Conservation (phyloP, 2,329 filamentous ascomycete genomes). For the Onygena corvina region DNA sequence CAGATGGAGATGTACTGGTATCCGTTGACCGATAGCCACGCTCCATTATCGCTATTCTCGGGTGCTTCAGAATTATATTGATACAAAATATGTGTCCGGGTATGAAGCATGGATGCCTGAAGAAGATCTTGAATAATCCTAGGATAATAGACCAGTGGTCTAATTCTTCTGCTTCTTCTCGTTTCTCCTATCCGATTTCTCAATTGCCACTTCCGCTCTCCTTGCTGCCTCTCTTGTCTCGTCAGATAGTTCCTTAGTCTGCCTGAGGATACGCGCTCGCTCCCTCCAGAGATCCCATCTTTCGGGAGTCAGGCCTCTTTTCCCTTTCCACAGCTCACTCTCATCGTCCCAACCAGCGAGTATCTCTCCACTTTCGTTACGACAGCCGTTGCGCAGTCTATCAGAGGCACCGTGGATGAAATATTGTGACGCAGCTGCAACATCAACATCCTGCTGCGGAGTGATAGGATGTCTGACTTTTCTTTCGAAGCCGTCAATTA, state of each 20-base stretch:
- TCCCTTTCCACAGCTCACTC: slow-evolving; percentile 4
- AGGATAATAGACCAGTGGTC: not conserved
- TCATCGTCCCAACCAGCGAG: not conserved
- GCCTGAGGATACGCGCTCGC: not conserved
- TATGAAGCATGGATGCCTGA: too few relatives aligned
- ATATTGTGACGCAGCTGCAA: not conserved
- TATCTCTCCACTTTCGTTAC: not conserved
- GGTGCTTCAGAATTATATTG: too few relatives aligned
- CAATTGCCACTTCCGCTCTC: not conserved
- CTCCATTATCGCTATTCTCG: too few relatives aligned
- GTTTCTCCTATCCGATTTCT: not conserved
- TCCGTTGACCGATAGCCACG: too few relatives aligned
- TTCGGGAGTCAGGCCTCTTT: not conserved
- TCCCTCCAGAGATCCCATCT: slow-evolving; percentile 4
- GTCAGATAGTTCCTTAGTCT: not conserved
- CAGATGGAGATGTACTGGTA: too few relatives aligned
- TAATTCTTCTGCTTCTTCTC: not conserved
- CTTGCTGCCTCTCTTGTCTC: not conserved
- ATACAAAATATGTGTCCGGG: too few relatives aligned
- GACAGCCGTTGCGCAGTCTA: not conserved
- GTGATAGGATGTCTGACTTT: not conserved
- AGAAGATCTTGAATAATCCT: too few relatives aligned
- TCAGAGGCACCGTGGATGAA: not conserved
- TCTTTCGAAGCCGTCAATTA: slow-evolving; percentile 2
- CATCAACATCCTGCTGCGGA: not conserved